phyloP scores from a whole-genome alignment of 176 grass and related monocot genomes.

The Triticum monococcum region DNA sequence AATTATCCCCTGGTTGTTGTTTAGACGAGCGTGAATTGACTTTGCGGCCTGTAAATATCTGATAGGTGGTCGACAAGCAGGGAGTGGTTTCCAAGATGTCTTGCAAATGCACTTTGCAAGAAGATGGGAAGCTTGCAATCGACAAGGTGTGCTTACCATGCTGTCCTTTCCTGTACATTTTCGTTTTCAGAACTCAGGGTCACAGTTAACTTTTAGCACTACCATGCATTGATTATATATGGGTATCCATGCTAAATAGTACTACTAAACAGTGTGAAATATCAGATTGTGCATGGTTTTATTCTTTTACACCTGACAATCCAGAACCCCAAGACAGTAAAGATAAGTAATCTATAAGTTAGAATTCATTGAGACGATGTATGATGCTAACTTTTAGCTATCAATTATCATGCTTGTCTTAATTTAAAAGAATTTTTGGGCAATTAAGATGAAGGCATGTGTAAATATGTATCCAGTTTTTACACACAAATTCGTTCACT shows the following conservation, averaged over 20 bases:
- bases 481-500: too few relatives aligned
- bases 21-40: background rate
- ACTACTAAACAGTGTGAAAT: background rate
- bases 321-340: background rate
- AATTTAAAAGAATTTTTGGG: background rate
- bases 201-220: too few relatives aligned
- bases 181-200: background rate
- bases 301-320: background rate
- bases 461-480: background rate
- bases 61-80: conserved; percentile 55
- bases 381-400: background rate
- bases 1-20: background rate
- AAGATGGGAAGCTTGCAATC: conserved; percentile 50
- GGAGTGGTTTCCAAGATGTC: conserved; percentile 35
- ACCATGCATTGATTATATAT: background rate
- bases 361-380: background rate
- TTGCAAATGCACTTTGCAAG: conserved; percentile 57
- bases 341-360: background rate
- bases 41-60: background rate
- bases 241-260: background rate
- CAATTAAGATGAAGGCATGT: background rate
- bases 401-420: background rate
- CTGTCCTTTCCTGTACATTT: background rate
- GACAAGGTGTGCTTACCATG: conserved; percentile 42
- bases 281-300: background rate